phyloP scores from a whole-genome alignment of 768 basidiomycete species.

The Kwoniella mangroviensis region DNA sequence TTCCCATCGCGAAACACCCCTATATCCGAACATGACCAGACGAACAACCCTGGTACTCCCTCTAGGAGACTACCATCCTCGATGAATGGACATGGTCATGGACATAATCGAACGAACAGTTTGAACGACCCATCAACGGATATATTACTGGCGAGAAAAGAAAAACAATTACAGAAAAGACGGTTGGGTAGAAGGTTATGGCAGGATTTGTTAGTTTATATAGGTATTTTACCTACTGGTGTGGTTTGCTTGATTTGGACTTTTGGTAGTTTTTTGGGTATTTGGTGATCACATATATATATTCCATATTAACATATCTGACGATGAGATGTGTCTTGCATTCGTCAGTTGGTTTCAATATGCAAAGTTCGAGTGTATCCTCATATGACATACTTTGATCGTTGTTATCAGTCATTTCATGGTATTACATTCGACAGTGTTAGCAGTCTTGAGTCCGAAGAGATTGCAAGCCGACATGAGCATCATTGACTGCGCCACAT shows the following conservation, averaged over 20 bases:
- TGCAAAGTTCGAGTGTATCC: too few relatives aligned
- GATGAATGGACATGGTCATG: slow-evolving; percentile 8
- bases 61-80: not conserved
- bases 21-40: slow-evolving; percentile 28
- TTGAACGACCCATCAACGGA: slow-evolving; percentile 60
- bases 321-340: not conserved
- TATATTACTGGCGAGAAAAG: slow-evolving; percentile 77
- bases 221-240: slow-evolving; percentile 69
- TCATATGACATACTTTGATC: too few relatives aligned
- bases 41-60: slow-evolving; percentile 22
- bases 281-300: slow-evolving; percentile 61
- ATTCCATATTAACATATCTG: not conserved
- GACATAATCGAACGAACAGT: slow-evolving; percentile 37
- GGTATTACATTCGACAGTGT: too few relatives aligned
- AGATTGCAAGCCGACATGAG: too few relatives aligned
- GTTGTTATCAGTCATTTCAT: too few relatives aligned
- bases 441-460: too few relatives aligned
- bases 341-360: too few relatives aligned
- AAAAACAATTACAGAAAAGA: slow-evolving; percentile 75
- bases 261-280: slow-evolving; percentile 62
- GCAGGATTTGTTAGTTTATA: slow-evolving; percentile 84
- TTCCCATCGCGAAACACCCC: slow-evolving; percentile 63
- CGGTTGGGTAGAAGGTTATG: slow-evolving; percentile 73
- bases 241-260: slow-evolving; percentile 67
- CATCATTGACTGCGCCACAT: not conserved